These are phyloP conservation scores for Arxiozyma slooffiae DNA, from an alignment of 1,139 yeast species.

Conservation along the genomic window DNA sequence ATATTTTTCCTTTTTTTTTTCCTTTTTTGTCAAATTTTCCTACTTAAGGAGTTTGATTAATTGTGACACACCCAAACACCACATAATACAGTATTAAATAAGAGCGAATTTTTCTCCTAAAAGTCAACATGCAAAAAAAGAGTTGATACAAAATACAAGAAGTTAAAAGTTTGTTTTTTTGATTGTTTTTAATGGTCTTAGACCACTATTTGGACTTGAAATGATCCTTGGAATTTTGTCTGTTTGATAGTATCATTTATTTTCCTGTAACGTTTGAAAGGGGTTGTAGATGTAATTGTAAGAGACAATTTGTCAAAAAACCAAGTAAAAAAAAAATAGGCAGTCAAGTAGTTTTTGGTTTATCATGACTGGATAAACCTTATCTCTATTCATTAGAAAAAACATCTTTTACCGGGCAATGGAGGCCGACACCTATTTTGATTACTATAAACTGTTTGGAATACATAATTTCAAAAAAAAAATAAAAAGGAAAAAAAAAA, in stretches of 20 bases:
- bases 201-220: neutral
- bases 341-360: neutral
- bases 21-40: neutral
- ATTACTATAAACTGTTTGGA: neutral
- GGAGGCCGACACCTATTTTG: neutral
- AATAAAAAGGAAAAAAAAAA: too few relatives aligned
- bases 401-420: neutral
- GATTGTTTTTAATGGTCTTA: neutral
- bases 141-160: conserved; percentile 3
- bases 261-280: neutral
- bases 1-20: too few relatives aligned
- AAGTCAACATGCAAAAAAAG: neutral
- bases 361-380: neutral
- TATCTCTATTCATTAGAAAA: neutral
- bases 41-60: neutral
- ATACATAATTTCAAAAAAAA: too few relatives aligned
- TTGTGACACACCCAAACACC: conserved; percentile 3
- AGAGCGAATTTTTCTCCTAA: neutral
- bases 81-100: neutral
- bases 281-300: neutral
- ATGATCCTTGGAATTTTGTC: neutral
- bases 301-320: neutral
- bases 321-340: too few relatives aligned
- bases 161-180: neutral
- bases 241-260: neutral